A percentile compares a stretch with the other conserved stretches of the same genome.
These are phyloP conservation scores for Skeletonema tropicum DNA, from an alignment of 108 stramenopile genomes.

Conservation along the genomic window DNA sequence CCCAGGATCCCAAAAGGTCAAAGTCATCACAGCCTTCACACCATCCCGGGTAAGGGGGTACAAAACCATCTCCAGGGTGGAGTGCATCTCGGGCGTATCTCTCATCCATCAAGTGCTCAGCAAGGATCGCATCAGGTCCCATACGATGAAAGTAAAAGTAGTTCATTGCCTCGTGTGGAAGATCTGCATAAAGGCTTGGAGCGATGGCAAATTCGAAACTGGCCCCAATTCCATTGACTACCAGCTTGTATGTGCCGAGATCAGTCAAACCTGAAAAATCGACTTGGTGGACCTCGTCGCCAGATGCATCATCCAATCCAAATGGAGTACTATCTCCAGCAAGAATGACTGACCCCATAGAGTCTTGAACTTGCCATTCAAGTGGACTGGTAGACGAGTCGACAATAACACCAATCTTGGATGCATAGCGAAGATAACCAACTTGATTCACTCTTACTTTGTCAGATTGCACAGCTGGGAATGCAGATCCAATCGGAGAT, in stretches of 20 bases:
- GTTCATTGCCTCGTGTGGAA: constrained; percentile 41
- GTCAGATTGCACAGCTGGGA: constrained; percentile 3
- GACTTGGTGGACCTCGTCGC: constrained; percentile 30
- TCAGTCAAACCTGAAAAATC: constrained; percentile 27
- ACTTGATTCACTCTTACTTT: constrained; percentile 33
- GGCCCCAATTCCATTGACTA: constrained; percentile 24
- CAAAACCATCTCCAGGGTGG: constrained; percentile 17
- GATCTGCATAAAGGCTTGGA: constrained; percentile 26
- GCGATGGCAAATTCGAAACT: constrained; percentile 21
- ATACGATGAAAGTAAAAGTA: constrained; percentile 45
- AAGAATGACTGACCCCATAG: constrained; percentile 16
- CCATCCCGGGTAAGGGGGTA: constrained; percentile 30
- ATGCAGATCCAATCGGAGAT: constrained; percentile 14
- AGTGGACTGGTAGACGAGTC: constrained; percentile 16
- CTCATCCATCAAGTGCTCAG: constrained; percentile 23
- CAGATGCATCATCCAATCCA: constrained; percentile 27
- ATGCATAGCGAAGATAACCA: constrained; percentile 30
- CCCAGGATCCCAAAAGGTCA: constrained; percentile 29
- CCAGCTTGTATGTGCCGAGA: constrained; percentile 26
- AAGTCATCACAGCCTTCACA: constrained; percentile 25
- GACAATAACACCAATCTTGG: constrained; percentile 37
- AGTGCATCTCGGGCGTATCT: constrained; percentile 30
- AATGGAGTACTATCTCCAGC: constrained; percentile 20
- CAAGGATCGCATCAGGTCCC: constrained; percentile 17
- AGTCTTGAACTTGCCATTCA: constrained; percentile 34